phyloP scores from a whole-genome alignment of 2,329 filamentous ascomycete species.

The Xylariaceae sp. region DNA sequence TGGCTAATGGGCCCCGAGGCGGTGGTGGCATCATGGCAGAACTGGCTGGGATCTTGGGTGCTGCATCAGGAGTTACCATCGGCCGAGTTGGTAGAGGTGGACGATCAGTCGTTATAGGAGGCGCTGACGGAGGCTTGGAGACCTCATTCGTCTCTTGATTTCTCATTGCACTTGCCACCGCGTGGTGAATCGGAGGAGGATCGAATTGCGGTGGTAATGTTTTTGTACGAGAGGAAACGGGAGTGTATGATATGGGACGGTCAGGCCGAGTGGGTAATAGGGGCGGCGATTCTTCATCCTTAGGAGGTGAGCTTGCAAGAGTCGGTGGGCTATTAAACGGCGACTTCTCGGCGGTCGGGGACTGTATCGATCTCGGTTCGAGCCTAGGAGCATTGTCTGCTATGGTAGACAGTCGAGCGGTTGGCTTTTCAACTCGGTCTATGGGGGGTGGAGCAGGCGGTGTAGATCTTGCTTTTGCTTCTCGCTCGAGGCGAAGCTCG shows the following conservation, averaged over 20 bases:
- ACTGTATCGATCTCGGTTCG: constrained; percentile 34
- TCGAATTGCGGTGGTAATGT: constrained; percentile 41
- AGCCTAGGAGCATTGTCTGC: constrained; percentile 28
- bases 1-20: constrained; percentile 29
- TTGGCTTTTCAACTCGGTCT: constrained; percentile 77
- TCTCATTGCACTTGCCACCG: constrained; percentile 40
- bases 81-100: constrained; percentile 51
- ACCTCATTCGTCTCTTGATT: constrained; percentile 41
- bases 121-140: constrained; percentile 34
- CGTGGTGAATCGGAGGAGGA: constrained; percentile 50
- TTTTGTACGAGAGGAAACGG: constrained; percentile 27
- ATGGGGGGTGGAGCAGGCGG: constrained; percentile 61
- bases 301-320: constrained; percentile 56
- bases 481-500: constrained; percentile 51
- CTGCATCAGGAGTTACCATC: constrained; percentile 32
- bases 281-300: constrained; percentile 46
- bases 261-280: constrained; percentile 46
- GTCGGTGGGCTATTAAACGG: constrained; percentile 85
- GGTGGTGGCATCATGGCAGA: constrained; percentile 38
- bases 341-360: constrained; percentile 50
- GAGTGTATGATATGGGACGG: constrained; percentile 39
- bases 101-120: constrained; percentile 42
- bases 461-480: constrained; percentile 37
- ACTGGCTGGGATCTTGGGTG: constrained; percentile 25
- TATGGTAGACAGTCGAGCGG: constrained; percentile 48